These are phyloP conservation scores for Aspergillus ellipticus DNA, from an alignment of 495 filamentous ascomycete species.

Conservation along the genomic window DNA sequence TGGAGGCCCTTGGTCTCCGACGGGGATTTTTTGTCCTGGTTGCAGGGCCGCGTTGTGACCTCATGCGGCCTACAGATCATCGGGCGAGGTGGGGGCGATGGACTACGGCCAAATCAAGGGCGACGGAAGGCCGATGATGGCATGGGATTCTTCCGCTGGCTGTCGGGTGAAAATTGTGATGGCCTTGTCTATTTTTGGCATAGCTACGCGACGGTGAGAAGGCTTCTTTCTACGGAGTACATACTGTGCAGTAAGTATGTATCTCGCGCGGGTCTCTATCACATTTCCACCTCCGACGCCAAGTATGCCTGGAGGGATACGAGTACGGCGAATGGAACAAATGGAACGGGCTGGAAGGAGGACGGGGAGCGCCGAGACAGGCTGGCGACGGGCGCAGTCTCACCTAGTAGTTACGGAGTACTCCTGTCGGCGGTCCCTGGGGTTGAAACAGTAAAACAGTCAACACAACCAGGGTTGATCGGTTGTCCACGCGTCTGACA, in stretches of 20 bases:
- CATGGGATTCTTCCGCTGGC: neutral
- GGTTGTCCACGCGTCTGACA: slow-evolving; percentile 11
- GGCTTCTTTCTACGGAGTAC: no score
- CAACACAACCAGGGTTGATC: neutral
- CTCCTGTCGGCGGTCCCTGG: no score
- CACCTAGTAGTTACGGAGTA: no score
- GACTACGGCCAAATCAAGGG: neutral
- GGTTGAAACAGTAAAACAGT: neutral
- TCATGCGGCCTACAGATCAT: neutral
- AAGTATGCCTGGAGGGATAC: neutral
- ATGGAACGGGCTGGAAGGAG: no score
- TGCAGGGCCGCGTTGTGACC: neutral
- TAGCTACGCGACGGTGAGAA: neutral
- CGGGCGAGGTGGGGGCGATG: neutral
- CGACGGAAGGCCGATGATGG: neutral
- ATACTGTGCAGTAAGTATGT: no score
- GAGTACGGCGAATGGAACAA: neutral
- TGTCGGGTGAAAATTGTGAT: neutral
- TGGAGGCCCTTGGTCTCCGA: no score
- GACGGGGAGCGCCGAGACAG: no score
- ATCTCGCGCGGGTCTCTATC: no score
- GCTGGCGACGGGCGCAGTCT: no score
- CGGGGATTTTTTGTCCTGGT: no score
- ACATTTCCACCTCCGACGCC: no score
- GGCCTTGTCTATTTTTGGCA: neutral